Base-by-base conservation (phyloP, 164 flowering plant species). In the Dillenia turbinata region DNA sequence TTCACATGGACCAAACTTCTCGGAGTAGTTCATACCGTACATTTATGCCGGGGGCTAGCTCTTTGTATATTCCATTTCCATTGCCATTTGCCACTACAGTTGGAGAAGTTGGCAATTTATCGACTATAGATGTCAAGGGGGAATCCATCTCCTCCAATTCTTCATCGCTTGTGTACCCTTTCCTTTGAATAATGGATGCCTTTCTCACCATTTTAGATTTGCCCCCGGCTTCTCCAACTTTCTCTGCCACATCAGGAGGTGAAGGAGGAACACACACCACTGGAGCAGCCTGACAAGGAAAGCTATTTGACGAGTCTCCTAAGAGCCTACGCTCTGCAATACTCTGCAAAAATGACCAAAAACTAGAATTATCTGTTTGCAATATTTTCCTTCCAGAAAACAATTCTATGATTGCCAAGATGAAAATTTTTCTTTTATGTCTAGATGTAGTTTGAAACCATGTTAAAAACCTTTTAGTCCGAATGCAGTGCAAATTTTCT, bases 141-240 rank as follows among this genome's bases (percentile, higher is more conserved):
- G 79, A 86, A 66, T 87, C 83, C 69, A 95, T 64, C 66, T 90
- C 97, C 33, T 88, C 98, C 59, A 95, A 77, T 66, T 95, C 99
- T 9, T 95, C 99, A 59, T 92, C 97, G 50, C 99, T 95, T 11
- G 96, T 92, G 63, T 90, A 86, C 45, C 99, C 99, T 53, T 83
- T 91, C 67, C 83, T 85, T 76, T 81, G 93, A n/a, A 90, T 64
- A 16, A 70, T 53, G 8, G 99, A 94, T 9, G 70, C 84, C 65
- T 74, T 91, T 72, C 93, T 81, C 7, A 71, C 75, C 60, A 90
- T 16, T 49, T 74, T 80, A 22, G 86, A 60, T 45, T 63, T 79
- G 15, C 64, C 77, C 56, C 83, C 89, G 2, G 75, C 78, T 66
- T 89, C 92, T 9, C 79, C 90, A 22, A 88, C 83, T 69, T 92